Evolutionary conservation across 2,329 filamentous ascomycete genomes (phyloP), one percentile per base, ranked within the genome.

Genomic region (Lachnellula willkommii): DNA sequence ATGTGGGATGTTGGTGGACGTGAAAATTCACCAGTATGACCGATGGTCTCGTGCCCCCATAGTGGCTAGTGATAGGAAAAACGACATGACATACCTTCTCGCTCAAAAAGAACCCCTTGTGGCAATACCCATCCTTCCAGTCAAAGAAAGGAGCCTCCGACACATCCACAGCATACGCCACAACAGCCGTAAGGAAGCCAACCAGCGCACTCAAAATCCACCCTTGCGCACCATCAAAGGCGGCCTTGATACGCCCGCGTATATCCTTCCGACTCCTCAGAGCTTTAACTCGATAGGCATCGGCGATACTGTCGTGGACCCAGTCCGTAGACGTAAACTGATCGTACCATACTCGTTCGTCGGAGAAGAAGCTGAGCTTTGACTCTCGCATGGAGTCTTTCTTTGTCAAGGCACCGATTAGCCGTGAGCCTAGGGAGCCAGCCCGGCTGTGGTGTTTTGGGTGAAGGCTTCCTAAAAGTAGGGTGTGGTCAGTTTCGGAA

Each of bases 321-420:
- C 94, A 99, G 71, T 99, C 93, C 54, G 90, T 96, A 6, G 90
- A 95, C 5, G 91, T 96, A 68, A 96, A 96, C 73, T 99, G 94
- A 75, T 99, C 94, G 73, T 97, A 97, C 94, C 94, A 97, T 9
- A 95, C 88, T 58, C 94, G 85, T 64, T 97, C 91, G 68, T 96
- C 89, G 50, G 86, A 77, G 64, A 84, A 86, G 9, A 88, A 73
- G 4, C 83, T 85, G 36, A 78, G 75, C 66, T 85, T 88, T 49
- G 85, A 85, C 60, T 87, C 84, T 59, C 78, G 72, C 72, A 86
- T 65, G 3, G 63, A 60, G 17, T 66, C 60, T 26, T 70, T 72
- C 49, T 65, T 64, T 55, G 57, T 61, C 39, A 89, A 75, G 52
- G 82, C 86, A 57, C 79, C 80, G 57, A 81, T 80, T 24, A 89